These are phyloP conservation scores for Silene uniflora DNA, from an alignment of 148 eudicot species.

Conservation along the genomic window DNA sequence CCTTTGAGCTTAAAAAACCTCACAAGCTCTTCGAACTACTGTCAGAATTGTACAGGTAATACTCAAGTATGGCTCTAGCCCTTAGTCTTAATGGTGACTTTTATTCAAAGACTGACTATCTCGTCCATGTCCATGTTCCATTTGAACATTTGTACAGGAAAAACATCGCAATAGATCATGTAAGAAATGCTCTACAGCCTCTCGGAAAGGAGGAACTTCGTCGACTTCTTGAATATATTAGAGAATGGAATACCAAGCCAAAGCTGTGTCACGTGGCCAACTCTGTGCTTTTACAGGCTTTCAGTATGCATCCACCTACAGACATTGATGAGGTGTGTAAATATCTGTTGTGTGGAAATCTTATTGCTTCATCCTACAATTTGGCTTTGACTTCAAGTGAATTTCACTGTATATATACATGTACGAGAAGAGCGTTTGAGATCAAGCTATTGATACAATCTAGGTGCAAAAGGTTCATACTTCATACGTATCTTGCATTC, in stretches of 20 bases:
- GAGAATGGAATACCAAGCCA: slow-evolving; percentile 99
- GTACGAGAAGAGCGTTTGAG: not conserved
- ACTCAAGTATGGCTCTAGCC: not conserved
- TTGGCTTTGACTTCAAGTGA: not conserved
- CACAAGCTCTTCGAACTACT: slow-evolving; percentile 87
- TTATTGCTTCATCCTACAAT: slow-evolving; percentile 6
- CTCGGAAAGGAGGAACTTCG: slow-evolving; percentile 72
- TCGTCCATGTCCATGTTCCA: not conserved
- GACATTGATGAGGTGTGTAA: slow-evolving; percentile 73
- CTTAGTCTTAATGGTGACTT: not conserved
- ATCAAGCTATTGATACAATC: not conserved
- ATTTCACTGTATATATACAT: not conserved
- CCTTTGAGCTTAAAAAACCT: slow-evolving; percentile 89
- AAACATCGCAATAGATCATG: slow-evolving; percentile 38
- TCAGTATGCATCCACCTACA: slow-evolving; percentile 73
- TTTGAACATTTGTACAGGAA: slow-evolving; percentile 45
- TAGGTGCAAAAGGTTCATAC: not conserved
- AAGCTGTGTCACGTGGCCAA: slow-evolving; percentile 88
- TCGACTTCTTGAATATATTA: slow-evolving; percentile 67
- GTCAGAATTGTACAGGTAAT: slow-evolving; percentile 69
- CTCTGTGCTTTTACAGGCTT: slow-evolving; percentile 69
- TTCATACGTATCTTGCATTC: not conserved
- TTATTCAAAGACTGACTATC: not conserved
- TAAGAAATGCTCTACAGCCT: slow-evolving; percentile 54
- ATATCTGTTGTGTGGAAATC: not conserved